Conservation (phyloP, 2,329 filamentous ascomycete genomes). For the Ustulina deusta region DNA sequence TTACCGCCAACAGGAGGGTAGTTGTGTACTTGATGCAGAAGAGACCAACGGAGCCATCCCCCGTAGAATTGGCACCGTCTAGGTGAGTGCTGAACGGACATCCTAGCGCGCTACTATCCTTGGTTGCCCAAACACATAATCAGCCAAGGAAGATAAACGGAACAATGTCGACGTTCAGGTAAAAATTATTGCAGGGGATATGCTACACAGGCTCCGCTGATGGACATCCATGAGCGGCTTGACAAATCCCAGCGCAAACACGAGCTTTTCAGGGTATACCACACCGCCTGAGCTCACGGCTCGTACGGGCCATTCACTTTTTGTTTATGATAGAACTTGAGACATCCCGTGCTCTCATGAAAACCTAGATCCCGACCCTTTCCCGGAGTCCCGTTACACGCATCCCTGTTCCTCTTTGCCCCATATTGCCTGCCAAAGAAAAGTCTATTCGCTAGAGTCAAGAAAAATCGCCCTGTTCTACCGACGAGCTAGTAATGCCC, state of each 20-base stretch:
- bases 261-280: not conserved
- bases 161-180: not conserved
- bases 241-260: not conserved
- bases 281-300: constrained; percentile 12
- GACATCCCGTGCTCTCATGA: constrained; percentile 10
- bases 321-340: not conserved
- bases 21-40: not conserved
- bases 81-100: too few relatives aligned
- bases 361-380: constrained; percentile 2
- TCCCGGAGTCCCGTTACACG: constrained; percentile 13
- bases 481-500: constrained; percentile 47
- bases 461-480: constrained; percentile 33
- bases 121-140: not conserved
- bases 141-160: not conserved
- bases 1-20: not conserved
- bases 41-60: not conserved
- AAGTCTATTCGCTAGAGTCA: constrained; percentile 17
- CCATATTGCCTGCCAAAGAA: constrained; percentile 23
- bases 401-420: not conserved
- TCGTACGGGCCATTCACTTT: constrained; percentile 15
- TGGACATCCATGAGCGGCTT: not conserved
- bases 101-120: not conserved
- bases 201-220: constrained; percentile 1
- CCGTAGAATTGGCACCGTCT: not conserved
- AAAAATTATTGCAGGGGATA: not conserved